phyloP scores from a whole-genome alignment of 306 rosid species.

The Vigna mungo region DNA sequence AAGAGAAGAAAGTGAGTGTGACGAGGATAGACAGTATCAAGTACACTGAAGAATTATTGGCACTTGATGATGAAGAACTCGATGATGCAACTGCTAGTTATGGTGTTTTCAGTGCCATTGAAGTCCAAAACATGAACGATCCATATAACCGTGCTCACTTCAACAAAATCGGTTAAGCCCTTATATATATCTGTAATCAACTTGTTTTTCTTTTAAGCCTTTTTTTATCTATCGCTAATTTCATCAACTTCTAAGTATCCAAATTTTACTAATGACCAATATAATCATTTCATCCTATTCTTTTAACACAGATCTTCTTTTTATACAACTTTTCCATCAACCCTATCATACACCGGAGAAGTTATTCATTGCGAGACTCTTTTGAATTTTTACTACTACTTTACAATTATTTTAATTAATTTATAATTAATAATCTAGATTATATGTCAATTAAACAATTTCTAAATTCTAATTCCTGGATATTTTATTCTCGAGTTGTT shows the following conservation, averaged over 20 bases:
- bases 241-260: constrained; percentile 7
- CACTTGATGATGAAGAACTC: constrained; percentile 56
- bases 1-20: constrained; percentile 39
- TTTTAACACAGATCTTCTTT: background rate
- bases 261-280: constrained; percentile 1
- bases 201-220: constrained; percentile 24
- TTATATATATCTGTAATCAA: background rate
- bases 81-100: constrained; percentile 59
- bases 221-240: constrained; percentile 6
- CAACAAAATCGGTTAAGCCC: constrained; percentile 37
- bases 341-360: too few species aligned
- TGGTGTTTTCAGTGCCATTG: constrained; percentile 83
- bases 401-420: too few species aligned
- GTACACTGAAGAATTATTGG: constrained; percentile 55
- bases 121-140: constrained; percentile 64
- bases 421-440: too few species aligned
- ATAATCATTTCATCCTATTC: constrained; percentile 36
- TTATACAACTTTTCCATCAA: background rate
- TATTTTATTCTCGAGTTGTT: too few species aligned
- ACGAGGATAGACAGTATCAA: constrained; percentile 61
- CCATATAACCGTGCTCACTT: constrained; percentile 48
- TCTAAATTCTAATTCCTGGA: too few species aligned
- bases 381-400: too few species aligned
- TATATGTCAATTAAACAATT: too few species aligned
- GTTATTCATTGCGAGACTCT: too few species aligned